Percentiles rank a stretch among this genome's conserved stretches.
phyloP scores from a whole-genome alignment of 345 rosid genomes.

The Rhodamnia rubescens region DNA sequence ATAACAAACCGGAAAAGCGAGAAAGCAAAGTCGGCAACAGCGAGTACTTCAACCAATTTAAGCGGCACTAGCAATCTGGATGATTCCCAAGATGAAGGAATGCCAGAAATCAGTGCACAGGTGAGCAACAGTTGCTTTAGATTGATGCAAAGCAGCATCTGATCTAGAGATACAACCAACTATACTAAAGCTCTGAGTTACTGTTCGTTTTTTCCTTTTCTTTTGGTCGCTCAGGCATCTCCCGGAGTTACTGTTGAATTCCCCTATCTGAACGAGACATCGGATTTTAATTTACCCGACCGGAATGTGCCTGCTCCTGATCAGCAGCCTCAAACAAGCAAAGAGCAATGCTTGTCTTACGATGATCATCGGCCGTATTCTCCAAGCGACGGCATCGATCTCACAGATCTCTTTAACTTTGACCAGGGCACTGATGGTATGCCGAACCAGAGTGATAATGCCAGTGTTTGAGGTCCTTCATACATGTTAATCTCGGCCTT shows the following conservation, averaged over 20 bases:
- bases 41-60: background rate
- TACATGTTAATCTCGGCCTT: background rate
- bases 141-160: background rate
- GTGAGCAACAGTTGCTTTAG: background rate
- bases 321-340: background rate
- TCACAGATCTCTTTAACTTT: background rate
- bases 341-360: background rate
- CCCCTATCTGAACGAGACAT: background rate
- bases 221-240: background rate
- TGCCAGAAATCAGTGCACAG: background rate
- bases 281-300: background rate
- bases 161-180: background rate
- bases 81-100: background rate
- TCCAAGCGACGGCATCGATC: background rate
- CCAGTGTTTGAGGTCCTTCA: background rate
- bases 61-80: background rate
- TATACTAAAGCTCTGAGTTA: background rate
- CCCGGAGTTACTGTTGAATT: background rate
- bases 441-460: background rate
- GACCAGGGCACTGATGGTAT: background rate
- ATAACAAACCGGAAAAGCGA: background rate
- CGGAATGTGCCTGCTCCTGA: background rate
- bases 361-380: background rate
- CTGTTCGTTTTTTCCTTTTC: background rate
- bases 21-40: background rate